Base-by-base conservation (phyloP, 768 basidiomycete species). In the Lanmaoa pseudosensibilis region DNA sequence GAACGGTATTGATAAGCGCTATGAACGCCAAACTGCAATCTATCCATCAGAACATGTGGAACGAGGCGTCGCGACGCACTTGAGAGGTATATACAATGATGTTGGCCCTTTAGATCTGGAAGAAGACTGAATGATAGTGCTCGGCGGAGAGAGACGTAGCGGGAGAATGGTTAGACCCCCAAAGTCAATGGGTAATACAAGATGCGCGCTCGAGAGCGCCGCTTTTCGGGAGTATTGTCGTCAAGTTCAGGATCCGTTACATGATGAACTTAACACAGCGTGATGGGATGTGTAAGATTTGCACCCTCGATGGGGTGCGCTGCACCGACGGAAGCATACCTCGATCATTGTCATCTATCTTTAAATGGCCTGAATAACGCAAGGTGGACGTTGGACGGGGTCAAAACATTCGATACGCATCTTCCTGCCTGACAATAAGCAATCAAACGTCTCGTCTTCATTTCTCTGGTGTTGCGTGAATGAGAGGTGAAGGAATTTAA, bases 51-150 rank as follows among this genome's bases (percentile, higher is more conserved):
- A 50, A 64, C 57, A 54, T 48, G 57, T 57, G 65, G 16, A 65
- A 59, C 50, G 48, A 40, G 38, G 57, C 50, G 61, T 63, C 61
- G 36, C 33, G 58, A 53, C 64, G 65, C 64, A 65, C 50, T 64
- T 65, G 65, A 53, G 61, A 54, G 51, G 37, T n/a, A 8, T 45
- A 25, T 21, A 34, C n/a, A 27, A 32, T 34, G 25, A 16, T 23
- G 23, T 25, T 27, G 36, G 27, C 5, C 36, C 30, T 23, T 30
- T 23, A 39, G 60, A 58, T 61, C 58, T 41, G 39, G 37, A 40
- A 19, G n/a, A 46, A 52, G 21, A 55, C 25, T 21, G 21, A 44
- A 48, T 19, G 9, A 21, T 7, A 33, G 15, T 41, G 21, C 21
- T 54, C 46, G 46, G 56, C 46, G 49, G 52, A 50, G 45, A 51